Evolutionary conservation across 208 protist species (phyloP).

Genomic region (Acanthamoeba royreba): DNA sequence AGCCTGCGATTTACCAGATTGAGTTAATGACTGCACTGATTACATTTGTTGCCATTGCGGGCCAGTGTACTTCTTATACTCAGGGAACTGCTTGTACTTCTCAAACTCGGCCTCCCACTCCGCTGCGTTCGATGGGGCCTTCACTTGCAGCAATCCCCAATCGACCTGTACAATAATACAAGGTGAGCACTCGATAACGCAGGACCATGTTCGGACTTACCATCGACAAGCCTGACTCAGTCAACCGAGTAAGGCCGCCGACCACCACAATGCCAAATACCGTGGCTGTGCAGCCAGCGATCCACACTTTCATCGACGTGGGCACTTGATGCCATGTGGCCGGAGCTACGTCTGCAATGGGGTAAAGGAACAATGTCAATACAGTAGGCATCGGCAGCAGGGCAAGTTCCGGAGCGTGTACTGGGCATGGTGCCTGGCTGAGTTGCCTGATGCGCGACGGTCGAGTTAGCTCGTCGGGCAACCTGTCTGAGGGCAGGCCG

Average conservation of each 20-base stretch:
- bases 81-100: conserved; percentile 94
- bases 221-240: conserved; percentile 92
- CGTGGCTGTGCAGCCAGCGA: conserved; percentile 84
- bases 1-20: conserved; percentile 22
- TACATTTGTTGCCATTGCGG: not conserved
- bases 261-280: conserved; percentile 91
- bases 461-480: not conserved
- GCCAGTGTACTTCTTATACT: conserved; percentile 88
- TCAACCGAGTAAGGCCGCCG: conserved; percentile 92
- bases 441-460: not conserved
- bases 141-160: not conserved
- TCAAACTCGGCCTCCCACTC: conserved; percentile 95
- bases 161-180: not conserved
- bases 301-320: conserved; percentile 83
- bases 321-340: conserved; percentile 66
- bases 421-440: not conserved
- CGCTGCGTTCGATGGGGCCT: conserved; percentile 10
- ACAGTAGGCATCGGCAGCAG: not conserved
- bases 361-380: not conserved
- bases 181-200: conserved; percentile 65
- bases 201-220: conserved; percentile 81
- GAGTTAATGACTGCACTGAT: not conserved
- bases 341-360: not conserved
- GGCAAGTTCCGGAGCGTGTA: not conserved
- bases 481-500: not conserved